Evolutionary conservation across 2,329 filamentous ascomycete genomes (phyloP), one percentile per base, ranked within the genome.

Genomic region (Apiospora saccharicola): DNA sequence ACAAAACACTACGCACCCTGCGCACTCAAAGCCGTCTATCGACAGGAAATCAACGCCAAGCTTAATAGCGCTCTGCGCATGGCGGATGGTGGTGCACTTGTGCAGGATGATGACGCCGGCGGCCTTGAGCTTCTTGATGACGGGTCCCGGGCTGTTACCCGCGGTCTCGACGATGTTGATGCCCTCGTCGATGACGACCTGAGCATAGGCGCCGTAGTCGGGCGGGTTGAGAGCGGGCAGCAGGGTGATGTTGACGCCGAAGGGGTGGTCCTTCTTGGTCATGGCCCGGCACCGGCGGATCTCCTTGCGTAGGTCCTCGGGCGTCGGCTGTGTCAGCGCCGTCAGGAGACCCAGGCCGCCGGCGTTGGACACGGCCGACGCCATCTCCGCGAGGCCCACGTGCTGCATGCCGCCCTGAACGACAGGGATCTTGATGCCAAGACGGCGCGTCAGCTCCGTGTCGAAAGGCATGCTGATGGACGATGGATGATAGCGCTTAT

Each of bases 11-110:
- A 80, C 79, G 78, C 73, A 81, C 91, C 89, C 96, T 61, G 95
- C 96, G 85, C 96, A 99, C 84, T 99, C 96, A 81, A 99, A 98
- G 61, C 96, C 96, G 81, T 99, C 96, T 78, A 99, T 98, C 76
- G 92, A 95, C 72, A 99, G 85, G 84, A 99, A 98, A 83, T 99
- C 96, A 5, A 98, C 96, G 75, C 96, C 96, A 51, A 98, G 91
- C 84, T 97, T 98, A 73, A 97, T 89, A 68, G 96, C 96, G 76
- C 93, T 95, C 82, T 94, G 90, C 26, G 96, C 96, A 81, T 99
- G 96, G 71, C 95, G 88, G 84, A 99, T 97, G 6, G 94, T 97
- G 12, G 96, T 99, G 87, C 96, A 98, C 86, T 99, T 99, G 89
- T 99, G 96, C 72, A 99, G 86, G 77, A 99, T 91, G 71, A 89